Percentiles rank a stretch among this genome's conserved stretches.
Evolutionary conservation across 176 grass and related monocot genomes (phyloP).

Genomic region (Carex scoparia): DNA sequence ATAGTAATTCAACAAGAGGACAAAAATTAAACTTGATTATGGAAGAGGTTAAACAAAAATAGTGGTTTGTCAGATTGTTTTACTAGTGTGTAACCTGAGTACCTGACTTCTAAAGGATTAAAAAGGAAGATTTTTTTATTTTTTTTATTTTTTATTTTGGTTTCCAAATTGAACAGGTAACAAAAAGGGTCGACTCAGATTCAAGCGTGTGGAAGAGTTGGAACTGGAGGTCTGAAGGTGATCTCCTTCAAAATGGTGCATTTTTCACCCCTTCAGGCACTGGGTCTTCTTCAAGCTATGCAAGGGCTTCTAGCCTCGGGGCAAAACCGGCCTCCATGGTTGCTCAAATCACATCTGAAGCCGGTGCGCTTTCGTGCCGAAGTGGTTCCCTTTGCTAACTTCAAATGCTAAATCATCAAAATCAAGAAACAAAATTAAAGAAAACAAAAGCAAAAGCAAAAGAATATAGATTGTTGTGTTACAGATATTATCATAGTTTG

Average conservation of each 20-base stretch:
- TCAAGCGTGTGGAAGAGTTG: slow-evolving; percentile 29
- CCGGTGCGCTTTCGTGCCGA: slow-evolving; percentile 24
- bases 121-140: background rate
- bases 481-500: slow-evolving; percentile 10
- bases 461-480: background rate
- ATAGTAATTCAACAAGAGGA: background rate
- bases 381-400: slow-evolving; percentile 21
- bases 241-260: slow-evolving; percentile 38
- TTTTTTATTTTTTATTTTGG: background rate
- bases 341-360: slow-evolving; percentile 20
- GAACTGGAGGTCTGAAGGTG: slow-evolving; percentile 49
- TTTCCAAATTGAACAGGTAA: slow-evolving; percentile 27
- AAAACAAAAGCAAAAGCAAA: background rate
- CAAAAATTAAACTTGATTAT: background rate
- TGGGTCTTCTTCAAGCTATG: slow-evolving; percentile 34
- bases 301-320: slow-evolving; percentile 43
- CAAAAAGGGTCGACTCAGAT: slow-evolving; percentile 32
- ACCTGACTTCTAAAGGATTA: background rate
- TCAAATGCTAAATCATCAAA: background rate
- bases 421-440: background rate
- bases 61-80: background rate
- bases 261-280: slow-evolving; percentile 42
- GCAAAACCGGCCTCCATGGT: slow-evolving; percentile 42
- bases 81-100: background rate
- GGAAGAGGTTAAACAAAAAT: background rate